Evolutionary conservation across 2,329 filamentous ascomycete species (phyloP), one percentile per base, ranked within the genome.

Genomic region (Acephala macrosclerotiorum): DNA sequence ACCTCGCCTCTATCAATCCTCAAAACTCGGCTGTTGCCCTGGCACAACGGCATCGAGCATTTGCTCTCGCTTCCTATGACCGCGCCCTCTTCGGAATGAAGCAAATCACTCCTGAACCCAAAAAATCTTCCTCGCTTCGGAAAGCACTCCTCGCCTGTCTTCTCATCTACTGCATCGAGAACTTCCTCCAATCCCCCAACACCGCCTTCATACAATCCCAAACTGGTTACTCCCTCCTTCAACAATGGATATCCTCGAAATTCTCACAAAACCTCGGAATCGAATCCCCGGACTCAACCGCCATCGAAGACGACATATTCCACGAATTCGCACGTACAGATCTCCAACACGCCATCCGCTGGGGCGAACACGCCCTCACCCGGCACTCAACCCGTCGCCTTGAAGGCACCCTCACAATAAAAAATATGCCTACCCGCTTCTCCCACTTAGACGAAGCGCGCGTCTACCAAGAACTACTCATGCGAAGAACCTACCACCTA

Each of bases 101-200:
- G 20, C 60, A 63, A 38, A 66, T 67, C 5, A 57, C 49, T 3
- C 47, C 59, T 5, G 53, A 57, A 14, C 58, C 49, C 20, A 55
- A 60, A 40, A 45, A 58, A 25, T 16, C 45, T 8, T 47, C 60
- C 4, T 51, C 58, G 26, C 25, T 69, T 2, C 20, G 65, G 16
- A 69, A 59, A 25, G 63, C 60, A 33, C 55, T 68, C 7, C 22
- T 68, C 11, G 62, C 68, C 8, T 70, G 64, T 51, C 58, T 70
- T 7, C 36, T 70, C 25, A 51, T 70, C 58, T 65, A 60, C 22
- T 64, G 64, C 36, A 65, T 70, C 11, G 65, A 66, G 26, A 47
- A 49, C 9, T 66, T 67, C 56, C 57, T 67, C 12, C 49, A 62
- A 22, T 63, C 60, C 5, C 60, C 64, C 2, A 65, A 64, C 33